These are phyloP conservation scores for Suillus bovinus DNA, from an alignment of 768 basidiomycete genomes.

Conservation along the genomic window DNA sequence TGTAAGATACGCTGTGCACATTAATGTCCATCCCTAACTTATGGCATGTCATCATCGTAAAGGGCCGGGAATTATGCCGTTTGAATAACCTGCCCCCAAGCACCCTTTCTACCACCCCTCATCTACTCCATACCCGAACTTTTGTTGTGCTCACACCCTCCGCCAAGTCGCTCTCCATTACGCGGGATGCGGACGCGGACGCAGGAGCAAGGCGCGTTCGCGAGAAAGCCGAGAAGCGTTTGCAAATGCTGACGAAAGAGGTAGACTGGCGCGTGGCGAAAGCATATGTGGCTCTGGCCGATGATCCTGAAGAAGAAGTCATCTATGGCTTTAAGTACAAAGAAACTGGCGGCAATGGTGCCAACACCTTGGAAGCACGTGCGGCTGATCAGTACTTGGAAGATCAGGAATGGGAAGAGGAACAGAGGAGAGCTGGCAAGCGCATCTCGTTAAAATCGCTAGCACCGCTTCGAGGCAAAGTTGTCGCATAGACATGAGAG, in stretches of 20 bases:
- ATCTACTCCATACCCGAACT: slow-evolving; percentile 69
- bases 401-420: slow-evolving; percentile 67
- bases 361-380: slow-evolving; percentile 41
- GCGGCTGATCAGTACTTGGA: slow-evolving; percentile 64
- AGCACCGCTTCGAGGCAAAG: neutral
- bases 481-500: neutral
- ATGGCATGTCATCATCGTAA: neutral
- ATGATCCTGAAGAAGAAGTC: slow-evolving; percentile 31
- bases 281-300: slow-evolving; percentile 70
- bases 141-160: slow-evolving; percentile 55
- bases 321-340: slow-evolving; percentile 26
- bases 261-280: slow-evolving; percentile 64
- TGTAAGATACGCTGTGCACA: slow-evolving; percentile 41
- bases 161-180: slow-evolving; percentile 25
- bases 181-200: slow-evolving; percentile 37
- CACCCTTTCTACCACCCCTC: slow-evolving; percentile 69
- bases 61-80: slow-evolving; percentile 62
- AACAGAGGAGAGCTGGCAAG: slow-evolving; percentile 34
- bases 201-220: slow-evolving; percentile 45
- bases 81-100: slow-evolving; percentile 67
- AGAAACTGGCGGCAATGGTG: slow-evolving; percentile 17
- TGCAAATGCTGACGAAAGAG: slow-evolving; percentile 71
- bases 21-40: neutral
- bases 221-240: slow-evolving; percentile 57
- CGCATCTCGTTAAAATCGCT: neutral